phyloP scores from a whole-genome alignment of 257 asterid species.

The Thymus mandschuricus region DNA sequence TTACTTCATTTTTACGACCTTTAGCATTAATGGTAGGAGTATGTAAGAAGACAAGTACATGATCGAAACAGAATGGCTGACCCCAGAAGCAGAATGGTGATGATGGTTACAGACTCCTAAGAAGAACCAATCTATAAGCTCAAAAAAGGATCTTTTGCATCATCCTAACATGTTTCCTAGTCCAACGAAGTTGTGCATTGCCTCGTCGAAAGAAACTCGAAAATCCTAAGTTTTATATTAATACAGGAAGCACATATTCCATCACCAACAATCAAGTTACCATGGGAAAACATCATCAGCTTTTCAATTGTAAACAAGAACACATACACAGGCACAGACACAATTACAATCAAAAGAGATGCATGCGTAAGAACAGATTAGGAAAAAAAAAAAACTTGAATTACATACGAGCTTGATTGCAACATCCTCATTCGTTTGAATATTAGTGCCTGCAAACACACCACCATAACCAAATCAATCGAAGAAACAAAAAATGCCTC shows the following conservation, averaged over 20 bases:
- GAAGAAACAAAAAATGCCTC: not conserved
- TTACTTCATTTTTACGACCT: not conserved
- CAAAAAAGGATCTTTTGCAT: not conserved
- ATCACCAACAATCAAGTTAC: constrained; percentile 16
- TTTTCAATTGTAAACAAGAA: constrained; percentile 8
- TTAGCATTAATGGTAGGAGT: not conserved
- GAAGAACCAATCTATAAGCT: not conserved
- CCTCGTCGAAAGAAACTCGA: not conserved
- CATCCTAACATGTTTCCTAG: constrained; percentile 3
- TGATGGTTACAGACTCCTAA: not conserved
- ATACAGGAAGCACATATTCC: constrained; percentile 16
- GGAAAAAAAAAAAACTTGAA: constrained; percentile 1
- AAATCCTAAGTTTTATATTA: not conserved
- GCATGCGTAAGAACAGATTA: constrained; percentile 1
- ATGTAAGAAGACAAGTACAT: not conserved
- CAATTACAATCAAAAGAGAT: constrained; percentile 1
- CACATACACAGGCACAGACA: not conserved
- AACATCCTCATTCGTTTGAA: constrained; percentile 76
- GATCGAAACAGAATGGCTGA: not conserved
- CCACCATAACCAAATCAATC: not conserved
- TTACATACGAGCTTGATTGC: constrained; percentile 64
- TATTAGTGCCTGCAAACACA: constrained; percentile 54
- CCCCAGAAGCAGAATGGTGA: too few species aligned
- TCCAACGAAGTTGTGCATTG: not conserved
- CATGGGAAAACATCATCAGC: constrained; percentile 4